phyloP scores from a whole-genome alignment of 257 asterid genomes.

The Penstemon barbatus region DNA sequence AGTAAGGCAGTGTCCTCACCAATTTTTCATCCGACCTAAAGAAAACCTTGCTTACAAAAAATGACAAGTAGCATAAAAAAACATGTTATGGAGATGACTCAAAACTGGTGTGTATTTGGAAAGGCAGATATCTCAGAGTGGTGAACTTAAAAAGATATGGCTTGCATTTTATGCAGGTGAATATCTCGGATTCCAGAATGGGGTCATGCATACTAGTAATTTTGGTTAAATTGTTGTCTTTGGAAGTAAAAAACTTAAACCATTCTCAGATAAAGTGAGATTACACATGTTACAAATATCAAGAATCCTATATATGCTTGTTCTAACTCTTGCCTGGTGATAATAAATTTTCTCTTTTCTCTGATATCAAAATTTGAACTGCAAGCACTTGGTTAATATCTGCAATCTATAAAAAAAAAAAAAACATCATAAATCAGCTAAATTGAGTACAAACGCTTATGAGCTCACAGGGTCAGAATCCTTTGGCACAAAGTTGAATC shows the following conservation, averaged over 20 bases:
- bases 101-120: not conserved
- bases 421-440: conserved; percentile 27
- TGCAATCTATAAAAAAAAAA: conserved; percentile 61
- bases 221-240: not conserved
- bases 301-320: conserved; percentile 11
- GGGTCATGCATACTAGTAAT: conserved; percentile 2
- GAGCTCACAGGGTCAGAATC: conserved; percentile 1
- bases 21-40: not conserved
- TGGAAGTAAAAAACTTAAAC: not conserved
- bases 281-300: conserved; percentile 11
- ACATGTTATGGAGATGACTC: not conserved
- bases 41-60: conserved; percentile 1
- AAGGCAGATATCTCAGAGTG: not conserved
- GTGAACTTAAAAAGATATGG: not conserved
- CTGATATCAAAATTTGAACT: conserved; percentile 82
- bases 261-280: no score
- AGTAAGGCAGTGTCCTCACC: conserved; percentile 10
- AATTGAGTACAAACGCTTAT: conserved; percentile 24
- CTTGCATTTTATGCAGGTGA: not conserved
- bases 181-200: not conserved
- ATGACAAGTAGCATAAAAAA: not conserved
- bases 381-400: conserved; percentile 80
- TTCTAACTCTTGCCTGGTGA: conserved; percentile 68
- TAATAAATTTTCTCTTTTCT: conserved; percentile 57
- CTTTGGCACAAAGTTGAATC: conserved; percentile 6